Evolutionary conservation across 441 rosid genomes (phyloP), one percentile per base, ranked within the genome.

Genomic region (Biscutella laevigata): DNA sequence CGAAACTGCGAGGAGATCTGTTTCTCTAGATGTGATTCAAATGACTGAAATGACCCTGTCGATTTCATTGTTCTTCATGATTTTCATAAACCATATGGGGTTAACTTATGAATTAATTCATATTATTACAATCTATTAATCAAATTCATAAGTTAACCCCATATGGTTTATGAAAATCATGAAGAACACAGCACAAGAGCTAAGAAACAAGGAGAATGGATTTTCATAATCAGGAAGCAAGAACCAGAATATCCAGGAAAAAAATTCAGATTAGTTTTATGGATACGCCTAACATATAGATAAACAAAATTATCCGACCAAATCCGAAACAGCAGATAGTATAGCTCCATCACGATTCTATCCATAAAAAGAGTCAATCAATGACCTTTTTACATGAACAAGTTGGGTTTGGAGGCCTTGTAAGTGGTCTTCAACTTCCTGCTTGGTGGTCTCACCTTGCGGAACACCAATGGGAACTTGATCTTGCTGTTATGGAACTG

Each of bases 401-500:
- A 50, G 65, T 68, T 68, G 57, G 73, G 73, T 37, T 62, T 68
- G 29, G 60, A 50, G 3, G 73, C 73, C 65, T 68, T 68, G 69
- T 62, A 68, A n/a, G 73, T 68, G 5, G 73, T 68, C 64, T 68
- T 68, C 4, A 68, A 39, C 73, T 68, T 68, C 69, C 73, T 62
- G 51, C 46, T 49, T 6, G 73, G 73, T 3, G 73, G 73, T 53
- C 73, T 68, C 2, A 68, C 69, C 68, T 68, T 68, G 5, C 68
- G 63, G 64, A 38, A 68, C 57, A 68, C 73, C 69, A 68, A 57
- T 0, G 73, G 73, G 65, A 68, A 68, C 52, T 68, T 68, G 47
- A 68, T 68, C 49, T 68, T 68, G 5, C 68, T 62, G 60, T 68
- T 58, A 7, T 62, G 73, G 58, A 80, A 80, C 69, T 75, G 82